Conservation (phyloP, 768 basidiomycete species). For the Hygrocybe punicea region DNA sequence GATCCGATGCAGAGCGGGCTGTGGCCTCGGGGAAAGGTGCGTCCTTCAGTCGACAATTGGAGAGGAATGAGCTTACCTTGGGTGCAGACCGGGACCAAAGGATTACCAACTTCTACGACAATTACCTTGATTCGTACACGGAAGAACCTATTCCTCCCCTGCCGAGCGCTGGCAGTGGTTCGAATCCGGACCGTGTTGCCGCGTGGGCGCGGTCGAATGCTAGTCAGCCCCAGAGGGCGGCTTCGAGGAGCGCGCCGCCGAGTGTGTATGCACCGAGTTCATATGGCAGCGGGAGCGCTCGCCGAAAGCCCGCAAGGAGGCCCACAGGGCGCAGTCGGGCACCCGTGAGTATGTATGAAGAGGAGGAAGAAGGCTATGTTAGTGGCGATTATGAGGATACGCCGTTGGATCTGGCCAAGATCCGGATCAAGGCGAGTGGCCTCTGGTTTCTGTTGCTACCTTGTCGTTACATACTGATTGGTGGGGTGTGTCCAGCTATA, state of each 20-base stretch:
- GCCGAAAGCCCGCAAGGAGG: neutral
- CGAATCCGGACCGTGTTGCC: slow-evolving; percentile 46
- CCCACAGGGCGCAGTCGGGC: neutral
- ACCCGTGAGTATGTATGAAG: neutral
- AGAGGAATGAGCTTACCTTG: neutral
- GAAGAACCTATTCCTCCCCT: slow-evolving; percentile 38
- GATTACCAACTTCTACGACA: slow-evolving; percentile 71
- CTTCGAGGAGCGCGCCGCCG: slow-evolving; percentile 16
- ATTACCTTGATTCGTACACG: slow-evolving; percentile 62
- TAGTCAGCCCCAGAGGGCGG: slow-evolving; percentile 21
- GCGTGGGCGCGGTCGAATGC: slow-evolving; percentile 56
- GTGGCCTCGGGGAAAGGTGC: no score
- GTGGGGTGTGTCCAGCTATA: slow-evolving; percentile 53
- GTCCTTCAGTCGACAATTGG: no score
- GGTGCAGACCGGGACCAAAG: slow-evolving; percentile 21
- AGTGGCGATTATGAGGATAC: slow-evolving; percentile 3
- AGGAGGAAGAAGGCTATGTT: slow-evolving; percentile 3
- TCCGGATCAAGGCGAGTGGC: slow-evolving; percentile 78
- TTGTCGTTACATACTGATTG: neutral
- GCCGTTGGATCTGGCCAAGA: slow-evolving; percentile 48
- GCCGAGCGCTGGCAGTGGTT: slow-evolving; percentile 30
- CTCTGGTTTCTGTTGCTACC: neutral
- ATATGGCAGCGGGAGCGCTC: neutral
- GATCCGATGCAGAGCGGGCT: neutral
- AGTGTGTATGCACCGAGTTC: neutral